These are phyloP conservation scores for Aphanoascus verrucosus DNA, from an alignment of 2,329 filamentous ascomycete genomes.

Conservation along the genomic window DNA sequence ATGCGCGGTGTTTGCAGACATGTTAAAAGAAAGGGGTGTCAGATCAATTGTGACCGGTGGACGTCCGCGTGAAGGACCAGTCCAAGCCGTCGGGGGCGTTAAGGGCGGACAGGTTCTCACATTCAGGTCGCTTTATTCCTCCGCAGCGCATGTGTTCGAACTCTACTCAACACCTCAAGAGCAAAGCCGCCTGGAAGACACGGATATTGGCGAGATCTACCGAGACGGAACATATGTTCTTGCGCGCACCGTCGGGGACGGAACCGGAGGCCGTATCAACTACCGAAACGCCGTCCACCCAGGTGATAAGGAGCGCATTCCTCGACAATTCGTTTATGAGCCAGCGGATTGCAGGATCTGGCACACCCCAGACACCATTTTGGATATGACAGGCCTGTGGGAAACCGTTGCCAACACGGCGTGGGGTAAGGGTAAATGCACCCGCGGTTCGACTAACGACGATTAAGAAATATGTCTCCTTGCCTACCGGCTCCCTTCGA, in stretches of 20 bases:
- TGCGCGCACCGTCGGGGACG: constrained; percentile 11
- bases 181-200: constrained; percentile 10
- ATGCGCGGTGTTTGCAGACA: constrained; percentile 48
- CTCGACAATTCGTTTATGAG: constrained; percentile 52
- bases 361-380: constrained; percentile 45
- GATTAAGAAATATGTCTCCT: background rate
- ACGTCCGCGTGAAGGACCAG: constrained; percentile 43
- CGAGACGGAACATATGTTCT: constrained; percentile 13
- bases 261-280: constrained; percentile 33
- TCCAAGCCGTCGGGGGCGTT: constrained; percentile 56
- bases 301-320: constrained; percentile 34
- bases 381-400: constrained; percentile 45
- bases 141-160: constrained; percentile 5
- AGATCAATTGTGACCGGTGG: constrained; percentile 52
- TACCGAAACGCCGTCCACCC: constrained; percentile 37
- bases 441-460: constrained; percentile 10
- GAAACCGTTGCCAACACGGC: constrained; percentile 29
- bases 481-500: background rate
- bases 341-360: constrained; percentile 52
- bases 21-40: constrained; percentile 46
- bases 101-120: constrained; percentile 40
- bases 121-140: constrained; percentile 21
- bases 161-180: constrained; percentile 11
- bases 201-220: constrained; percentile 14
- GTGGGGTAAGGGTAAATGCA: constrained; percentile 34